Evolutionary conservation across 2,329 filamentous ascomycete species (phyloP).

Genomic region (Beauveria sp.): DNA sequence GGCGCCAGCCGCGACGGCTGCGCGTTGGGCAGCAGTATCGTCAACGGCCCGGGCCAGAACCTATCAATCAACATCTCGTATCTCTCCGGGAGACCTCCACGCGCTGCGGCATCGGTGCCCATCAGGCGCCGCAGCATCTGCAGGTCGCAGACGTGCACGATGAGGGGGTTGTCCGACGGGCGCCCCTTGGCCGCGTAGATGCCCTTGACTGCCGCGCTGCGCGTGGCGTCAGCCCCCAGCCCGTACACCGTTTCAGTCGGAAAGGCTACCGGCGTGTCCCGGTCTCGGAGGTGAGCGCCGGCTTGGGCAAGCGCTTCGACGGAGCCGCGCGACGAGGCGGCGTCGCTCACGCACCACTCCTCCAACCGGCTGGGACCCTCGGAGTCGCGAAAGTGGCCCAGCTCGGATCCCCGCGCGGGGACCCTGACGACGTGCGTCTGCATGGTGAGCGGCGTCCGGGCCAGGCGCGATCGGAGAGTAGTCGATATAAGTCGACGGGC

Average conservation of each 20-base stretch:
- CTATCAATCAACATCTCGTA: slow-evolving; percentile 70
- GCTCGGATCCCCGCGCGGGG: slow-evolving; percentile 18
- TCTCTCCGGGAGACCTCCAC: slow-evolving; percentile 53
- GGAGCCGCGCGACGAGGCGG: slow-evolving; percentile 20
- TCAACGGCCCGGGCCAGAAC: slow-evolving; percentile 95
- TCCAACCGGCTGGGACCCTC: slow-evolving; percentile 28
- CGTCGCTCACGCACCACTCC: slow-evolving; percentile 33
- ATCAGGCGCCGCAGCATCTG: slow-evolving; percentile 64
- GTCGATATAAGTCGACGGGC: slow-evolving; percentile 12
- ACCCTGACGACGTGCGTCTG: slow-evolving; percentile 34
- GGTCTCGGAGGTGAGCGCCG: slow-evolving; percentile 55
- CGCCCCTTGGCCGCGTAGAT: slow-evolving; percentile 89
- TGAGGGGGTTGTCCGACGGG: slow-evolving; percentile 90
- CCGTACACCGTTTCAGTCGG: slow-evolving; percentile 98
- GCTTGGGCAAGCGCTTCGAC: slow-evolving; percentile 50
- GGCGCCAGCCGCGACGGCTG: slow-evolving; percentile 63
- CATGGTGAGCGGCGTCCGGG: slow-evolving; percentile 22
- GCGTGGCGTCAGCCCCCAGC: slow-evolving; percentile 89
- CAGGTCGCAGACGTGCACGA: slow-evolving; percentile 82
- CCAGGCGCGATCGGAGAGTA: slow-evolving; percentile 4
- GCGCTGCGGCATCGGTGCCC: slow-evolving; percentile 18
- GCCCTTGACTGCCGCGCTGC: slow-evolving; percentile 74
- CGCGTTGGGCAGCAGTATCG: slow-evolving; percentile 77
- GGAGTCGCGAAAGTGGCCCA: slow-evolving; percentile 28
- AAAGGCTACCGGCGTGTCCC: slow-evolving; percentile 78